Conservation (phyloP, 148 eudicot genomes). For the Chenopodium suecicum region DNA sequence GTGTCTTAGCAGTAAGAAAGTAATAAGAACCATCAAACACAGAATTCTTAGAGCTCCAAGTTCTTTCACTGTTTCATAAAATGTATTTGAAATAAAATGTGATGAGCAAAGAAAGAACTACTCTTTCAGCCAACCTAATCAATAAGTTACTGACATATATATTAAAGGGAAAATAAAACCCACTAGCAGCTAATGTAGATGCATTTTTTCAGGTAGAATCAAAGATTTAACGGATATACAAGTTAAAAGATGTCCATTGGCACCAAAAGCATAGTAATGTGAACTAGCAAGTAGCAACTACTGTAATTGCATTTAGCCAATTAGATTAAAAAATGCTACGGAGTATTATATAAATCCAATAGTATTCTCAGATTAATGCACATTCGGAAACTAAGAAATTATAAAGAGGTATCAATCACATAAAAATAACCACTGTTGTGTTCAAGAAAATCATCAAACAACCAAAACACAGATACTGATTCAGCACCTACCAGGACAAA, state of each 20-base stretch:
- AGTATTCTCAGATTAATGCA: not conserved
- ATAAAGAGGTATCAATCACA: not conserved
- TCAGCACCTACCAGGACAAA: slow-evolving; percentile 69
- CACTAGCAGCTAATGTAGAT: too few relatives aligned
- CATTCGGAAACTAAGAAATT: not conserved
- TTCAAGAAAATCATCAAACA: not conserved
- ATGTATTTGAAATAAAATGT: not conserved
- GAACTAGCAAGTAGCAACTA: not conserved
- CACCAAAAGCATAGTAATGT: not conserved
- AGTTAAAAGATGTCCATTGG: not conserved
- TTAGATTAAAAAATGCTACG: not conserved
- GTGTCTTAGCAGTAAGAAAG: too few relatives aligned
- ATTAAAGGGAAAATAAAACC: too few relatives aligned
- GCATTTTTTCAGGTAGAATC: too few relatives aligned
- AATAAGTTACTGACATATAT: too few relatives aligned
- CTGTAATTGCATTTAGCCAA: not conserved
- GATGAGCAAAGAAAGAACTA: not conserved
- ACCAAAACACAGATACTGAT: not conserved
- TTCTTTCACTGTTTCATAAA: not conserved
- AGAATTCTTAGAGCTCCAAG: not conserved
- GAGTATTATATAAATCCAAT: not conserved
- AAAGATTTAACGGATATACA: too few relatives aligned
- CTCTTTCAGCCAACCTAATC: not conserved
- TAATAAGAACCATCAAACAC: not conserved
- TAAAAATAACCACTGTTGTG: not conserved